Evolutionary conservation across 441 rosid species (phyloP).

Genomic region (Pelargonium cotyledonis): DNA sequence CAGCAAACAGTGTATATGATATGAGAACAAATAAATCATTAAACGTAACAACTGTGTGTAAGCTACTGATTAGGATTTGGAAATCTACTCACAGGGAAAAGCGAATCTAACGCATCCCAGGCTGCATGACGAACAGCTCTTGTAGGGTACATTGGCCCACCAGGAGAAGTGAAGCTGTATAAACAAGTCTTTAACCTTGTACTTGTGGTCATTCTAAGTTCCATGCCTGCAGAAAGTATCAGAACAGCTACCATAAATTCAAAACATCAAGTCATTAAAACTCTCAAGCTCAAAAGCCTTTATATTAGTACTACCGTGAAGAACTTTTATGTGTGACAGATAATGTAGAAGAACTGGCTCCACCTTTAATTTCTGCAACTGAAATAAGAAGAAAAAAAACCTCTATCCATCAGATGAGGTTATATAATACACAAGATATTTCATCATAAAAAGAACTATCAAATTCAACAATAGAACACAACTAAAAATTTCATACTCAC

Average conservation of each 20-base stretch:
- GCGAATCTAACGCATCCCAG: constrained; percentile 88
- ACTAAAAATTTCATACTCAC: constrained; percentile 22
- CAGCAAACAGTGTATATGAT: too few species aligned
- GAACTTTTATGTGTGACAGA: constrained; percentile 71
- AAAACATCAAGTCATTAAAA: not conserved
- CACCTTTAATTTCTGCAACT: constrained; percentile 94
- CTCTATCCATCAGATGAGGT: constrained; percentile 18
- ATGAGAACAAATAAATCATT: not conserved
- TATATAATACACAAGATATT: not conserved
- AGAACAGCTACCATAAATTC: constrained; percentile 10
- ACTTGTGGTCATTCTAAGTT: constrained; percentile 91
- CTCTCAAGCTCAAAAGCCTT: constrained; percentile 29
- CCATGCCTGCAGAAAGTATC: constrained; percentile 58
- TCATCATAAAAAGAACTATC: constrained; percentile 3
- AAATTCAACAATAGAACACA: not conserved
- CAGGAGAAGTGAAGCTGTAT: constrained; percentile 94
- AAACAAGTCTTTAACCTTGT: constrained; percentile 89
- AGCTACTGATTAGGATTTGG: constrained; percentile 55
- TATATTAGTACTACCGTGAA: constrained; percentile 46
- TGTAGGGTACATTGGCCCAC: constrained; percentile 98
- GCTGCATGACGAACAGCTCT: constrained; percentile 99
- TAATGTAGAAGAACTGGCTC: constrained; percentile 92
- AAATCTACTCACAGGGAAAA: constrained; percentile 73
- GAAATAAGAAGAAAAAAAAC: constrained; percentile 31
- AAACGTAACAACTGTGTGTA: not conserved